These are phyloP conservation scores for Solanum pinnatisectum DNA, from an alignment of 257 asterid species.

Conservation along the genomic window DNA sequence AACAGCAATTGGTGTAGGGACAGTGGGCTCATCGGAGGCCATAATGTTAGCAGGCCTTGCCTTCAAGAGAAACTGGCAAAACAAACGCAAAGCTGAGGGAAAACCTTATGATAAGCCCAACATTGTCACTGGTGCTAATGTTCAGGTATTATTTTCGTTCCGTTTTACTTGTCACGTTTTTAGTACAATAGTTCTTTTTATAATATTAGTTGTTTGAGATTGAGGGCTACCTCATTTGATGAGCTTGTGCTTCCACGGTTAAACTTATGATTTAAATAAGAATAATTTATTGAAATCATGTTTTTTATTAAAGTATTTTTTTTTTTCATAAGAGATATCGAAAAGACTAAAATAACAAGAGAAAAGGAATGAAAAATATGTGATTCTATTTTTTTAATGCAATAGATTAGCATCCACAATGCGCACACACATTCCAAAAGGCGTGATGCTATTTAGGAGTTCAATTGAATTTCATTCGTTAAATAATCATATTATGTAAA, in stretches of 20 bases:
- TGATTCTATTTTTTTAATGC: too few species aligned
- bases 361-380: too few species aligned
- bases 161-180: neutral
- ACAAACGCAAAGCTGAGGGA: constrained; percentile 20
- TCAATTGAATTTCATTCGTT: neutral
- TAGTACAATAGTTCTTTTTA: too few species aligned
- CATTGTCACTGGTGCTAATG: constrained; percentile 25
- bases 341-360: too few species aligned
- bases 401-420: too few species aligned
- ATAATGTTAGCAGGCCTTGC: constrained; percentile 32
- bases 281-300: too few species aligned
- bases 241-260: neutral
- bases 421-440: too few species aligned
- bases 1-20: constrained; percentile 22
- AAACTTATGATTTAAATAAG: too few species aligned
- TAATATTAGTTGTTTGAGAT: neutral
- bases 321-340: too few species aligned
- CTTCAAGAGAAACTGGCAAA: constrained; percentile 28
- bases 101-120: constrained; percentile 20
- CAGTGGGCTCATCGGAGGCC: constrained; percentile 33
- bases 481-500: neutral
- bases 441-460: neutral
- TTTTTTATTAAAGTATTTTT: too few species aligned
- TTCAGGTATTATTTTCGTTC: constrained; percentile 12
- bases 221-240: neutral